Evolutionary conservation across 2,329 filamentous ascomycete species (phyloP).

Genomic region (Fusarium piperis): DNA sequence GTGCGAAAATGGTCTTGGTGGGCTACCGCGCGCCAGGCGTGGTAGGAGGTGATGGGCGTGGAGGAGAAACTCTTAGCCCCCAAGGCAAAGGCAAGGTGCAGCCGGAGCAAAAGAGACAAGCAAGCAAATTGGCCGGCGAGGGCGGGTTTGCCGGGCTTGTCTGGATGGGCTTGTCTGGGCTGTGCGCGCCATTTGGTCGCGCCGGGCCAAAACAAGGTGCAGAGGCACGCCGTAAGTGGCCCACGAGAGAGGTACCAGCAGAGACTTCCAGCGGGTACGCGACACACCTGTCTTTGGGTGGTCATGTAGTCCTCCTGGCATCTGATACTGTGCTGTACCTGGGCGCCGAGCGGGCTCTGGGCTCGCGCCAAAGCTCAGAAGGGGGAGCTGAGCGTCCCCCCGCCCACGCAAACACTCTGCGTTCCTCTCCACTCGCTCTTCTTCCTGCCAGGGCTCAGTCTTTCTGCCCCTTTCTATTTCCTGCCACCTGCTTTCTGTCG

Average conservation of each 20-base stretch:
- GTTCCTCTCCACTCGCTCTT: constrained; percentile 45
- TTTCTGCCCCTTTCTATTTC: constrained; percentile 20
- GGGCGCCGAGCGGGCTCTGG: constrained; percentile 24
- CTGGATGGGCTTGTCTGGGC: constrained; percentile 27
- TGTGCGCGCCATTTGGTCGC: constrained; percentile 40
- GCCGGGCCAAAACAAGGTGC: constrained; percentile 42
- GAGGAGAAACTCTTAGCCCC: background rate
- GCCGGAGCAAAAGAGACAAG: constrained; percentile 5
- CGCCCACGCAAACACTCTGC: constrained; percentile 36
- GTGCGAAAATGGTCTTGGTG: constrained; percentile 19
- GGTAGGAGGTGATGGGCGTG: constrained; percentile 1
- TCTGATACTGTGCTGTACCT: constrained; percentile 53
- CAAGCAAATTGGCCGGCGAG: constrained; percentile 33
- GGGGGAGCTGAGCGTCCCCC: constrained; percentile 47
- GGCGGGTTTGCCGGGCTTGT: constrained; percentile 39
- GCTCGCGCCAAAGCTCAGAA: constrained; percentile 33
- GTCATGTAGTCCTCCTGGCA: constrained; percentile 45
- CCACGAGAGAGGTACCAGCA: constrained; percentile 44
- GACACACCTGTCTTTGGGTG: constrained; percentile 49
- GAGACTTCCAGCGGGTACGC: constrained; percentile 50
- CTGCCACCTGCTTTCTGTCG: constrained; percentile 31
- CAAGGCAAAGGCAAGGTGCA: constrained; percentile 21
- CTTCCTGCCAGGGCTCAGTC: constrained; percentile 17
- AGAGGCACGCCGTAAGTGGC: constrained; percentile 40
- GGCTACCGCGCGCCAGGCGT: constrained; percentile 10